These are phyloP conservation scores for Actinidia arguta DNA, from an alignment of 179 eudicot genomes.

Conservation along the genomic window DNA sequence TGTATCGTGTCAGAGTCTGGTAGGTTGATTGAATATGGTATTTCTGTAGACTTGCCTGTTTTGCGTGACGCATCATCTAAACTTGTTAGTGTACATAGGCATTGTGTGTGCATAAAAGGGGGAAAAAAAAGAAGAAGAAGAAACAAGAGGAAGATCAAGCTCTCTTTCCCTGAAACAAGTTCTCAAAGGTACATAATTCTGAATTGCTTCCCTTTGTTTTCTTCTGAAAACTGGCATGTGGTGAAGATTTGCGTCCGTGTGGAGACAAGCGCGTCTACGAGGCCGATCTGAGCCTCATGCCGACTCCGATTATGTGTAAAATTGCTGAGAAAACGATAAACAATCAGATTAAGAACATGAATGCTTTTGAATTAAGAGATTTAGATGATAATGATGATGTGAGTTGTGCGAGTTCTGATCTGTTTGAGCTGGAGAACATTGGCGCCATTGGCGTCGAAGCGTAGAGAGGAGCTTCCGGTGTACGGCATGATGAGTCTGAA, in stretches of 20 bases:
- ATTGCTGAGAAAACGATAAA: not conserved
- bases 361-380: not conserved
- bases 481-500: constrained; percentile 74
- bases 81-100: too few species aligned
- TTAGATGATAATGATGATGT: constrained; percentile 47
- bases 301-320: not conserved
- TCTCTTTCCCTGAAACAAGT: too few species aligned
- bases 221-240: too few species aligned
- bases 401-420: constrained; percentile 86
- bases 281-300: constrained; percentile 29
- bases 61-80: too few species aligned
- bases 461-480: constrained; percentile 78
- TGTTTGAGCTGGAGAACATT: constrained; percentile 76
- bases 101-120: too few species aligned
- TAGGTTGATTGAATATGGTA: too few species aligned
- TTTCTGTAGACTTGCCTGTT: too few species aligned
- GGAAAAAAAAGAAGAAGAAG: too few species aligned
- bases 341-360: not conserved
- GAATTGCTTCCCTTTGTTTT: too few species aligned
- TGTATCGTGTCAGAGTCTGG: too few species aligned
- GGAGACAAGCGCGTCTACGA: constrained; percentile 35
- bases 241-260: constrained; percentile 53
- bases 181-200: too few species aligned
- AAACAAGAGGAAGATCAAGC: too few species aligned
- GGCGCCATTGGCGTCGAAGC: constrained; percentile 34